phyloP scores from a whole-genome alignment of 2,329 filamentous ascomycete genomes.

The Phaeophleospora eucalypticola region DNA sequence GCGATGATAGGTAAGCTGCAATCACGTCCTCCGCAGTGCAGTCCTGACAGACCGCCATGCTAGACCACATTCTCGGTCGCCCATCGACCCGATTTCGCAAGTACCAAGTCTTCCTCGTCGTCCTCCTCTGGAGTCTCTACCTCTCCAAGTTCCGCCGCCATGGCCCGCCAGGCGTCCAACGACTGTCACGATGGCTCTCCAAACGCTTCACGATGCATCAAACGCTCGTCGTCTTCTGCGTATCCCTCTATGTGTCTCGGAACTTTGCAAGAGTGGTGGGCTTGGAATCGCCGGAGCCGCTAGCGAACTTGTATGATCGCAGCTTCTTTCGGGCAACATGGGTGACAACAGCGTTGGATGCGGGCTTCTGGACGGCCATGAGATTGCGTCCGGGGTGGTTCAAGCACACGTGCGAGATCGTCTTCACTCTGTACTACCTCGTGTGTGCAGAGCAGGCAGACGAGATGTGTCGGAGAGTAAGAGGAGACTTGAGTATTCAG shows the following conservation, averaged over 20 bases:
- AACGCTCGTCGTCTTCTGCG: constrained; percentile 76
- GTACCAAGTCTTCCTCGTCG: constrained; percentile 68
- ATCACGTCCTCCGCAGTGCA: background rate
- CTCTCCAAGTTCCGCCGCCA: constrained; percentile 77
- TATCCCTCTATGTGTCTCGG: constrained; percentile 84
- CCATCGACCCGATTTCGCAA: constrained; percentile 25
- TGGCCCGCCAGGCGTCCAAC: constrained; percentile 71
- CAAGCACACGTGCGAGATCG: constrained; percentile 73
- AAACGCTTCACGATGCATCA: constrained; percentile 81
- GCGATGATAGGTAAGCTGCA: constrained; percentile 16
- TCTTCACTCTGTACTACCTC: constrained; percentile 87
- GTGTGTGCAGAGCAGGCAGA: constrained; percentile 90
- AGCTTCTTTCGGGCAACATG: constrained; percentile 95
- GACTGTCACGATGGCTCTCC: constrained; percentile 67
- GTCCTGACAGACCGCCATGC: background rate
- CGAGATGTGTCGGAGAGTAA: constrained; percentile 90
- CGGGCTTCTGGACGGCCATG: constrained; percentile 99
- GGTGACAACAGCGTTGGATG: constrained; percentile 90
- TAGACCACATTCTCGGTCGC: constrained; percentile 23
- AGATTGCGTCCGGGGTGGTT: constrained; percentile 75
- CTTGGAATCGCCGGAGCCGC: constrained; percentile 85
- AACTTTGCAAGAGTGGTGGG: constrained; percentile 93
- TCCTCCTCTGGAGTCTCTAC: constrained; percentile 88
- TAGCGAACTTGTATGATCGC: constrained; percentile 88
- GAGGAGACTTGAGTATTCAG: constrained; percentile 81